Evolutionary conservation across 306 rosid species (phyloP).

Genomic region (Trifolium pratense): DNA sequence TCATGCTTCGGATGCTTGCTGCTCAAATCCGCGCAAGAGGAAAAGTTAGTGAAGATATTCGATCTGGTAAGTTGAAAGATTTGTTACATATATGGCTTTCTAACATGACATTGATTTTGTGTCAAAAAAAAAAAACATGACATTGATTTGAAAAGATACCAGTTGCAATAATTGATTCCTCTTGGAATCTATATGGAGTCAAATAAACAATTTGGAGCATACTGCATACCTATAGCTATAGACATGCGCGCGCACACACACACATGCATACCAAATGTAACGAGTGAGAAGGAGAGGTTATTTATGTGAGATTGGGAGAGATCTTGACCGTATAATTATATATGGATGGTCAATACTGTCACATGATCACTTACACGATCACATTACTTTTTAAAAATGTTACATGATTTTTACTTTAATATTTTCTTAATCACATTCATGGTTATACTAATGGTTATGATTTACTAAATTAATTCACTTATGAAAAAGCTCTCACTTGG

Average conservation of each 20-base stretch:
- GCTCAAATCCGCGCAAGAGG: slow-evolving; percentile 87
- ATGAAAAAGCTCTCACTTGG: too few species aligned
- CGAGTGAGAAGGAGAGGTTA: not conserved
- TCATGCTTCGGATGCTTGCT: slow-evolving; percentile 91
- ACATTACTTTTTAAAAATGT: too few species aligned
- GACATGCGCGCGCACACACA: too few species aligned
- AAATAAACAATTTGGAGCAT: not conserved
- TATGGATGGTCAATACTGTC: not conserved
- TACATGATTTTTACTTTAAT: too few species aligned
- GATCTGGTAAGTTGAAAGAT: slow-evolving; percentile 78
- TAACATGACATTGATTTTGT: not conserved
- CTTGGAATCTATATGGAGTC: not conserved
- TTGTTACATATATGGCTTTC: slow-evolving; percentile 6
- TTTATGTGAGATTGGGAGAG: too few species aligned
- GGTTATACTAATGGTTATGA: too few species aligned
- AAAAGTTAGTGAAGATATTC: slow-evolving; percentile 84
- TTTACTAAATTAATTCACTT: too few species aligned
- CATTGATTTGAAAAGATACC: slow-evolving; percentile 6
- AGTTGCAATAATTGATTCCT: not conserved
- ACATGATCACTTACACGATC: not conserved
- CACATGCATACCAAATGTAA: not conserved
- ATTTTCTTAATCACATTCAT: too few species aligned
- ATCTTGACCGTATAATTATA: not conserved
- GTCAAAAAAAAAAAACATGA: not conserved
- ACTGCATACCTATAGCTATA: too few species aligned